phyloP scores from a whole-genome alignment of 1,284 basidiomycete species.

The Boletus coffeatus region DNA sequence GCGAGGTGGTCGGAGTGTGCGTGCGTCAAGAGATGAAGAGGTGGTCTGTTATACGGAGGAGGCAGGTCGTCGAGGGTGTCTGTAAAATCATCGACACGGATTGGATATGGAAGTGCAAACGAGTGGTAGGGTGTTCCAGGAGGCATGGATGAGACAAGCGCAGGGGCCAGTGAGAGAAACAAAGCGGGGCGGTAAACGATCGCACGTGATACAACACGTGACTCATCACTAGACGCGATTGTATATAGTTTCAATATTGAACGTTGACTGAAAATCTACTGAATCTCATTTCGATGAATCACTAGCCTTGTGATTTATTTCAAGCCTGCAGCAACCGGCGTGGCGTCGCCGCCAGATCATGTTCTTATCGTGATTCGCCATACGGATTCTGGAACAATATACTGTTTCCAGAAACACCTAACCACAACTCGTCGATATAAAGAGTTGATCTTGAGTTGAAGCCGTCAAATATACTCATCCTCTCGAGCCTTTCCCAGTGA shows the following conservation, averaged over 20 bases:
- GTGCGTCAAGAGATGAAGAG: slow-evolving; percentile 74
- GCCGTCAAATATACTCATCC: neutral
- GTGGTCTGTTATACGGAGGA: slow-evolving; percentile 39
- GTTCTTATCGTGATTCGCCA: too few relatives aligned
- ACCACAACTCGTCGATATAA: too few relatives aligned
- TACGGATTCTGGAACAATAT: too few relatives aligned
- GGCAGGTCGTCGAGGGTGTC: slow-evolving; percentile 31
- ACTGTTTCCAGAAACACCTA: too few relatives aligned
- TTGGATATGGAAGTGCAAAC: slow-evolving; percentile 64
- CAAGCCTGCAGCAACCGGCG: neutral
- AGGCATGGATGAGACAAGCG: slow-evolving; percentile 43
- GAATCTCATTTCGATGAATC: too few relatives aligned
- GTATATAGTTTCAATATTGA: too few relatives aligned
- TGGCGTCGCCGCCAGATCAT: too few relatives aligned
- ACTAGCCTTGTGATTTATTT: neutral
- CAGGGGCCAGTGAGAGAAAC: too few relatives aligned
- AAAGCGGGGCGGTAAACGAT: too few relatives aligned
- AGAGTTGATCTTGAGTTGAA: too few relatives aligned
- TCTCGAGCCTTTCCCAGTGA: neutral
- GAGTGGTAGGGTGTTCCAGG: slow-evolving; percentile 64
- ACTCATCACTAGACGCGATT: too few relatives aligned
- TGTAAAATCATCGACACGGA: slow-evolving; percentile 77
- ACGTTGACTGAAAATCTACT: too few relatives aligned
- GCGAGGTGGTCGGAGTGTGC: slow-evolving; percentile 80
- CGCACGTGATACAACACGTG: slow-evolving; percentile 1